Conservation (phyloP, 352 stramenopile genomes). For the Pythium brassicae region DNA sequence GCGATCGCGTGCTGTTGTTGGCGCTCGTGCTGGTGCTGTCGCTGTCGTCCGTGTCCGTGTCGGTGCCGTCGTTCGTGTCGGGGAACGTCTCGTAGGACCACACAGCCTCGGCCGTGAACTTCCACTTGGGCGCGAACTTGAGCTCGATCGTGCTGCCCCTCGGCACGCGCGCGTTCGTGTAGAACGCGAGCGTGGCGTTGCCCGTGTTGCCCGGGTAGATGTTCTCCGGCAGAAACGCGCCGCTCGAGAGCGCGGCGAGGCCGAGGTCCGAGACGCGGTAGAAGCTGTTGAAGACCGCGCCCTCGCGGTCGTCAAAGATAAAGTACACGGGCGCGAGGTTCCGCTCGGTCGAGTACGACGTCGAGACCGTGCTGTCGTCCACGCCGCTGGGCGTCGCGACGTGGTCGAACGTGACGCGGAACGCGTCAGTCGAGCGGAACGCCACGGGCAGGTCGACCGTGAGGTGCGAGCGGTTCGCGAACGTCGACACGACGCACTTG, state of each 20-base stretch:
- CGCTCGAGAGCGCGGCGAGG: conserved; percentile 48
- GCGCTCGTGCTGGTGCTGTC: neutral
- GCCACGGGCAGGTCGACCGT: conserved; percentile 53
- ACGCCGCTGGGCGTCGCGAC: conserved; percentile 59
- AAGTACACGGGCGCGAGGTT: conserved; percentile 77
- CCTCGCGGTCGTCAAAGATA: conserved; percentile 57
- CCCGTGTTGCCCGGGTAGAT: conserved; percentile 81
- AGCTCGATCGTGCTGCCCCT: conserved; percentile 45
- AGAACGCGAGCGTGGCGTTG: conserved; percentile 76
- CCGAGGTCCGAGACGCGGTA: conserved; percentile 46
- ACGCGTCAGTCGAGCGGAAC: conserved; percentile 54
- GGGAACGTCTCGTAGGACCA: conserved; percentile 51
- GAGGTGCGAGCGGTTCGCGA: conserved; percentile 55
- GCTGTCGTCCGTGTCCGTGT: neutral
- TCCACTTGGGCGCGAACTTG: conserved; percentile 60
- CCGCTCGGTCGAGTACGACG: conserved; percentile 39
- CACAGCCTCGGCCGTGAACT: conserved; percentile 36
- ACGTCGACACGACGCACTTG: conserved; percentile 42
- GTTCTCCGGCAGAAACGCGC: conserved; percentile 77
- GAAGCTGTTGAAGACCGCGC: conserved; percentile 69
- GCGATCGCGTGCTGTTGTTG: neutral
- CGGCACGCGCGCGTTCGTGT: conserved; percentile 56
- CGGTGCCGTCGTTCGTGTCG: conserved; percentile 8
- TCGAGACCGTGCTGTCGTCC: conserved; percentile 30
- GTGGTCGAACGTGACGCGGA: conserved; percentile 59